These are phyloP conservation scores for Cinnamomum chago DNA, from an alignment of 164 flowering plant genomes.

Conservation along the genomic window DNA sequence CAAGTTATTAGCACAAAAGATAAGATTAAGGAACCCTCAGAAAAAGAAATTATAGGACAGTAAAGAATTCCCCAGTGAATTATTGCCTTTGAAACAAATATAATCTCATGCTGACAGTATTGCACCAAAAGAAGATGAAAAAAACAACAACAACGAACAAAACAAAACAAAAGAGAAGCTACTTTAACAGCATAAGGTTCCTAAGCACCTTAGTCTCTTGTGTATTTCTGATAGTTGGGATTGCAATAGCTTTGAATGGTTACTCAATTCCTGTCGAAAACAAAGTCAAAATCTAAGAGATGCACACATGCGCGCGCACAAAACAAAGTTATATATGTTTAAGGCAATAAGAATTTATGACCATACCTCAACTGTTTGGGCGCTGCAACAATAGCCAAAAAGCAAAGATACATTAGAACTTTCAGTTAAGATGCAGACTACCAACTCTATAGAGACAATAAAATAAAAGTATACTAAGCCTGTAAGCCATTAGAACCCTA, in stretches of 20 bases:
- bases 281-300: background rate
- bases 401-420: conserved; percentile 3
- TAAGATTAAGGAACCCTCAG: background rate
- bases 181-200: conserved; percentile 2
- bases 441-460: background rate
- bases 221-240: conserved; percentile 55
- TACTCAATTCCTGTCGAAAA: conserved; percentile 49
- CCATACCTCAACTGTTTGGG: conserved; percentile 44
- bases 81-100: too few species aligned
- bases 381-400: conserved; percentile 31
- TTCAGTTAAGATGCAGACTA: conserved; percentile 1
- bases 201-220: conserved; percentile 52
- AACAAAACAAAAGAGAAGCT: background rate
- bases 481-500: background rate
- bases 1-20: background rate
- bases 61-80: background rate
- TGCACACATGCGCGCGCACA: background rate
- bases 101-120: background rate
- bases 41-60: too few species aligned
- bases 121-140: background rate
- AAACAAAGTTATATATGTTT: background rate
- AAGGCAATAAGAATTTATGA: background rate
- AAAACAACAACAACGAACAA: background rate
- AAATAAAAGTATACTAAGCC: background rate
- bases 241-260: conserved; percentile 50